A percentile compares a stretch with the other conserved stretches of the same genome.
phyloP scores from a whole-genome alignment of 1,139 yeast species.

The Yamadazyma kanchanaburiensis region DNA sequence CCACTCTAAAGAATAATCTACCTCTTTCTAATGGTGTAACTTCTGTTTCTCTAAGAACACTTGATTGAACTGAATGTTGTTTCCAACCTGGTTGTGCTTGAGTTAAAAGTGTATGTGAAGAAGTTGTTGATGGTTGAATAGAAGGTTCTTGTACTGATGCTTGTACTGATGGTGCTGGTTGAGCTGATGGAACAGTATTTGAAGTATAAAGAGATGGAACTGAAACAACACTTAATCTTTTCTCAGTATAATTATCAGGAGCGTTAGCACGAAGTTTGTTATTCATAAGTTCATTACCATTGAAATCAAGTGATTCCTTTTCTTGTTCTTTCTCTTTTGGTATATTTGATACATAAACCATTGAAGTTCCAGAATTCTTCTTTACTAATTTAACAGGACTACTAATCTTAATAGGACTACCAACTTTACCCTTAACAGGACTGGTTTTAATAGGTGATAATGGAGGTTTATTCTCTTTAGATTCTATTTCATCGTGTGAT shows the following conservation, averaged over 20 bases:
- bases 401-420: constrained; percentile 37
- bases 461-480: constrained; percentile 9
- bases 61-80: constrained; percentile 14
- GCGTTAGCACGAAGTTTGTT: constrained; percentile 20
- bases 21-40: constrained; percentile 56
- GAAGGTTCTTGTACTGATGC: too few species aligned
- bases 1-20: constrained; percentile 64
- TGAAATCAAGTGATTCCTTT: constrained; percentile 8
- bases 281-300: constrained; percentile 20
- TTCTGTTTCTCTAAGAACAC: constrained; percentile 15
- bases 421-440: constrained; percentile 6
- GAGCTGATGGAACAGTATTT: constrained; percentile 8
- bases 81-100: constrained; percentile 11
- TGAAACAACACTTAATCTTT: constrained; percentile 24
- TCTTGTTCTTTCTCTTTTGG: not conserved
- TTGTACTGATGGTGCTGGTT: too few species aligned
- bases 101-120: constrained; percentile 14
- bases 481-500: constrained; percentile 1
- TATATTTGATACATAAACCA: constrained; percentile 4
- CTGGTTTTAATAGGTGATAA: not conserved
- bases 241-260: constrained; percentile 5
- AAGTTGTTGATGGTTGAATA: constrained; percentile 17
- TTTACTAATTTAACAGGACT: constrained; percentile 36
- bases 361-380: constrained; percentile 18
- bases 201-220: constrained; percentile 26